Percentiles rank a stretch among this genome's conserved stretches.
phyloP scores from a whole-genome alignment of 2,329 filamentous ascomycete species.

The Dactylellina sp. region DNA sequence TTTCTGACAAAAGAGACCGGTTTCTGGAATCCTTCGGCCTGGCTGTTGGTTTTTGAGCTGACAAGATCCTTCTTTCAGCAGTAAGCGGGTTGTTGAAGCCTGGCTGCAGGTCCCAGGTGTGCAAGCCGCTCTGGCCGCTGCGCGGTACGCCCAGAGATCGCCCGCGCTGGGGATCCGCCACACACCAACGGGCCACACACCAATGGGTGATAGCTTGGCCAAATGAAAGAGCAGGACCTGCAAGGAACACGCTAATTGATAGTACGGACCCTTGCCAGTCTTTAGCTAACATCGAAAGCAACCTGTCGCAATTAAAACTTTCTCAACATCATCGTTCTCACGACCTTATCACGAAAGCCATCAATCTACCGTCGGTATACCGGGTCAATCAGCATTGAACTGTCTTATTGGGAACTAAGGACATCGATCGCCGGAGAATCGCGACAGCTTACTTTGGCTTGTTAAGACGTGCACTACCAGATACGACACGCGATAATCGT shows the following conservation, averaged over 20 bases:
- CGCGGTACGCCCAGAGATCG: too few relatives aligned
- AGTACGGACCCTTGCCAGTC: slow-evolving; percentile 20
- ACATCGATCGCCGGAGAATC: neutral
- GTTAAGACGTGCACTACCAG: neutral
- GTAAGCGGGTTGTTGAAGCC: slow-evolving; percentile 8
- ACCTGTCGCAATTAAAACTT: slow-evolving; percentile 28
- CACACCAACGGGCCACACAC: neutral
- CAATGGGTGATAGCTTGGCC: slow-evolving; percentile 14
- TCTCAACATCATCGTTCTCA: slow-evolving; percentile 15
- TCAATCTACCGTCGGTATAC: neutral
- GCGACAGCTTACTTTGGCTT: neutral
- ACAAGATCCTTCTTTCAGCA: neutral
- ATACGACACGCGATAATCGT: neutral
- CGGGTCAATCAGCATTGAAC: neutral
- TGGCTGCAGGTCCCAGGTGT: too few relatives aligned
- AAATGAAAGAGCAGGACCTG: slow-evolving; percentile 44
- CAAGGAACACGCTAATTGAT: slow-evolving; percentile 48
- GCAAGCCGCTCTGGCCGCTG: too few relatives aligned
- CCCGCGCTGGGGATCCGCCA: too few relatives aligned
- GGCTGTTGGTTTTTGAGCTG: too few relatives aligned
- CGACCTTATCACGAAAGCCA: slow-evolving; percentile 8
- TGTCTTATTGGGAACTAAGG: neutral
- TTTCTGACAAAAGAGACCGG: neutral
- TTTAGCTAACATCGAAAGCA: slow-evolving; percentile 24
- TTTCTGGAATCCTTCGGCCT: too few relatives aligned